These are phyloP conservation scores for Lachnellula subtilissima DNA, from an alignment of 2,329 filamentous ascomycete genomes.

Conservation along the genomic window DNA sequence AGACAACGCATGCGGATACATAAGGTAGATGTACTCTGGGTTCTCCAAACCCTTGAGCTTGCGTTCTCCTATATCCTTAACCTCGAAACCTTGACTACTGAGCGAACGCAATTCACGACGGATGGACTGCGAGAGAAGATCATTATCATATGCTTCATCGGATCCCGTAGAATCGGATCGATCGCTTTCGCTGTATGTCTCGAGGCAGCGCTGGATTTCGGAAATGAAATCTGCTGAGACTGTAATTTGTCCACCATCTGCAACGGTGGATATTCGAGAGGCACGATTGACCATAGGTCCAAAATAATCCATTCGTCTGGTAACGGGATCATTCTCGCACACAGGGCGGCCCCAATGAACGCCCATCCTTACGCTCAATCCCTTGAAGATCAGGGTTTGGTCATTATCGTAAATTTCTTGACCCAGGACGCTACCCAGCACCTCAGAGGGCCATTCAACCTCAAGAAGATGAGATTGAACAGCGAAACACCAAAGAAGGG, in stretches of 20 bases:
- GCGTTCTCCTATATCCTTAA: slow-evolving; percentile 91
- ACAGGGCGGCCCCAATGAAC: slow-evolving; percentile 94
- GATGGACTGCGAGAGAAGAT: slow-evolving; percentile 69
- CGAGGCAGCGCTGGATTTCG: slow-evolving; percentile 86
- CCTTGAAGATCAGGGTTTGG: slow-evolving; percentile 84
- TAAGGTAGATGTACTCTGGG: slow-evolving; percentile 88
- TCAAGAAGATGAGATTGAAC: slow-evolving; percentile 85
- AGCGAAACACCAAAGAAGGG: slow-evolving; percentile 92
- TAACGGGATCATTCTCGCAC: slow-evolving; percentile 92
- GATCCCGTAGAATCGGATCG: slow-evolving; percentile 62
- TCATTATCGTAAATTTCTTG: slow-evolving; percentile 80
- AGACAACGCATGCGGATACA: slow-evolving; percentile 85
- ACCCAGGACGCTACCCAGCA: slow-evolving; percentile 79
- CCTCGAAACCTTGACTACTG: slow-evolving; percentile 88
- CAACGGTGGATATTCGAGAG: slow-evolving; percentile 86
- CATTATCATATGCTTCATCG: slow-evolving; percentile 72
- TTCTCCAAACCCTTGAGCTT: slow-evolving; percentile 98
- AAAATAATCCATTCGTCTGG: slow-evolving; percentile 98
- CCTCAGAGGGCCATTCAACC: slow-evolving; percentile 88
- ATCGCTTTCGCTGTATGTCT: slow-evolving; percentile 83
- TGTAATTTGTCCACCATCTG: slow-evolving; percentile 94
- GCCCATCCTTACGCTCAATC: slow-evolving; percentile 93
- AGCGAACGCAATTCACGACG: slow-evolving; percentile 82
- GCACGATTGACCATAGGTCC: slow-evolving; percentile 99
- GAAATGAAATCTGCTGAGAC: slow-evolving; percentile 96